Base-by-base conservation (phyloP, 441 rosid genomes). In the Corymbia calophylla region DNA sequence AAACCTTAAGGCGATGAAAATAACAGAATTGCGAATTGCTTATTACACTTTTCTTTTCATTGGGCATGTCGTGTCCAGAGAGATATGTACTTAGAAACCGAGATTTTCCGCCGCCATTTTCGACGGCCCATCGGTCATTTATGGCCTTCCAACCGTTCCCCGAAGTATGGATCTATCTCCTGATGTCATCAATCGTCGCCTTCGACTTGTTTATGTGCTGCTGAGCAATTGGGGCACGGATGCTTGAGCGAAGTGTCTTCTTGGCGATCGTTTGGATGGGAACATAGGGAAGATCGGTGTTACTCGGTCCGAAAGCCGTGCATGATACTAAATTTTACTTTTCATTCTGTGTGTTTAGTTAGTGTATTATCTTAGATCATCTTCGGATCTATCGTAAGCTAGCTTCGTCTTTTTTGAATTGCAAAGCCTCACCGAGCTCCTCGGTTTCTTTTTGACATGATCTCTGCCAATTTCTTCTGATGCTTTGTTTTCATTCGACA, bases 221-320 rank as follows among this genome's bases (percentile, higher is more conserved):
- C 11, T 8, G 8, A 12, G 66, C n/a, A 27, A 60, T 14, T 60
- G 66, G 31, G 66, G 31, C 31, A 25, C 29, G 31, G 13, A 60
- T 3, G 8, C 66, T 60, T 60, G 66, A 60, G 66, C 31, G 1
- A 60, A 60, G 31, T 5, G 68, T 29, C 32, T 29, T 60, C 68
- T 60, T 27, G 68, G 68, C 8, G 0, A 12, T 60, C 17, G 32
- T 21, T 21, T 2, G 0, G 0, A 16, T 53, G 53, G 53, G 44
- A 39, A 39, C 44, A 39, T 39, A 3, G 60, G 27, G 60, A 21
- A 56, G 27, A 56, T 56, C 0, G 2, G 12, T 4, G 2, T 56
- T 5, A 21, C 60, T 21, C 27, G 1, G 60, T 56, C 5, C 23
- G 21, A 53, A 0, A 56, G 60, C 44, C 44, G 44, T 39, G 44